Conservation (phyloP, 176 grass and related monocot genomes). For the Oryza punctata region DNA sequence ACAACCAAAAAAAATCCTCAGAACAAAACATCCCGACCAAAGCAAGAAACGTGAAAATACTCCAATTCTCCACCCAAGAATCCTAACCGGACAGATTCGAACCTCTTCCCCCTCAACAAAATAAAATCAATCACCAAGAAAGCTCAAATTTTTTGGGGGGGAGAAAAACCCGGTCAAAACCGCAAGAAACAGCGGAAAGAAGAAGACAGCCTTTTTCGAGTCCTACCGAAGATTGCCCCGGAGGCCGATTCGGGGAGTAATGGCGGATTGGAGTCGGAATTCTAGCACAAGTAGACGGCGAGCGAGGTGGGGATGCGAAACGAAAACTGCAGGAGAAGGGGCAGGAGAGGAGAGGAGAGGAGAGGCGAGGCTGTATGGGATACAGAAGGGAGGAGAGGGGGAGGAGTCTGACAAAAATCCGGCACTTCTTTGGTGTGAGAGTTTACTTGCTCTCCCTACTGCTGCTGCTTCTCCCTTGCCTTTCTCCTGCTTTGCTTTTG, state of each 20-base stretch:
- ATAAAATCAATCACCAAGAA: conserved; percentile 8
- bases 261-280: conserved; percentile 23
- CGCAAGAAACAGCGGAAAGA: conserved; percentile 22
- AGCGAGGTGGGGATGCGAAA: conserved; percentile 5
- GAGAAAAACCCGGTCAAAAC: conserved; percentile 48
- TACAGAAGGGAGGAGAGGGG: background rate
- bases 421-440: conserved; percentile 40
- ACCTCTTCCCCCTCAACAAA: background rate
- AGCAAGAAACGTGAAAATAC: background rate
- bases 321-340: background rate
- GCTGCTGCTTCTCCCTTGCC: background rate
- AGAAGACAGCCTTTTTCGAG: background rate
- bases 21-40: conserved; percentile 18
- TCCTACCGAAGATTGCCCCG: conserved; percentile 31
- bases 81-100: conserved; percentile 22
- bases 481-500: conserved; percentile 18
- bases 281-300: background rate
- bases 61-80: conserved; percentile 33
- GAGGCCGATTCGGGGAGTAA: conserved; percentile 21
- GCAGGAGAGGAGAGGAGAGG: background rate
- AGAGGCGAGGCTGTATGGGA: no score
- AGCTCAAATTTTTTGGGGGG: conserved; percentile 18
- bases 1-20: conserved; percentile 42
- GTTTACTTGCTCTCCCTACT: conserved; percentile 16
- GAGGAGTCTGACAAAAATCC: conserved; percentile 51